Evolutionary conservation across 768 basidiomycete genomes (phyloP).

Genomic region (Tulasnella sp.): DNA sequence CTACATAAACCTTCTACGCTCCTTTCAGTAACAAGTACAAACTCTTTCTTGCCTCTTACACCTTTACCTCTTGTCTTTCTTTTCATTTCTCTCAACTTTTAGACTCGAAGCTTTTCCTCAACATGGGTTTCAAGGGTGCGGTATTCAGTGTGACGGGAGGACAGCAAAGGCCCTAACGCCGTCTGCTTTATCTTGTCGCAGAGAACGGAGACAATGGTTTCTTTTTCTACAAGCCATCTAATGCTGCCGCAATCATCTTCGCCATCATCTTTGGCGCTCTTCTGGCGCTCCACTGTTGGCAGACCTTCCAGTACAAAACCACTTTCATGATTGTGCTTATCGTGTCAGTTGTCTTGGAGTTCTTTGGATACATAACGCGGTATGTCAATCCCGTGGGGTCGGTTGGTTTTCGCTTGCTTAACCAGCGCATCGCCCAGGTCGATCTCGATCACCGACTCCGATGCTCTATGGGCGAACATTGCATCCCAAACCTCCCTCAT

Average conservation of each 20-base stretch:
- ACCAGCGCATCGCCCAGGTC: background rate
- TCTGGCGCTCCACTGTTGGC: background rate
- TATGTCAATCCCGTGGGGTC: background rate
- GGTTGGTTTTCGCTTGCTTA: background rate
- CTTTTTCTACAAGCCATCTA: constrained; percentile 14
- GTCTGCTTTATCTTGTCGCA: background rate
- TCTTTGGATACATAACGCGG: constrained; percentile 27
- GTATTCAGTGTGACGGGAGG: background rate
- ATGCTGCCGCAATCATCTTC: constrained; percentile 20
- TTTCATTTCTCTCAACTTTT: background rate
- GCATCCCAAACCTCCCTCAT: constrained; percentile 30
- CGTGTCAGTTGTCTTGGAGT: background rate
- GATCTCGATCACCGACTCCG: constrained; percentile 22
- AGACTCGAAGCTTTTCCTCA: background rate
- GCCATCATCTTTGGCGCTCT: constrained; percentile 4
- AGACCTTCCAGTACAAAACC: constrained; percentile 13
- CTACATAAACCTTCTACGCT: background rate
- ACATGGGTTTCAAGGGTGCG: constrained; percentile 4
- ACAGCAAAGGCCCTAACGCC: background rate
- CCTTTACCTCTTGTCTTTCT: background rate
- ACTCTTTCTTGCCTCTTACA: background rate
- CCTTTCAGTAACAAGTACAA: background rate
- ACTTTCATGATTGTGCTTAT: constrained; percentile 13
- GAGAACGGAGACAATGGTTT: background rate
- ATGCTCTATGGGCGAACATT: constrained; percentile 12